Evolutionary conservation across 2,329 filamentous ascomycete genomes (phyloP).

Genomic region (Trichophyton simii): DNA sequence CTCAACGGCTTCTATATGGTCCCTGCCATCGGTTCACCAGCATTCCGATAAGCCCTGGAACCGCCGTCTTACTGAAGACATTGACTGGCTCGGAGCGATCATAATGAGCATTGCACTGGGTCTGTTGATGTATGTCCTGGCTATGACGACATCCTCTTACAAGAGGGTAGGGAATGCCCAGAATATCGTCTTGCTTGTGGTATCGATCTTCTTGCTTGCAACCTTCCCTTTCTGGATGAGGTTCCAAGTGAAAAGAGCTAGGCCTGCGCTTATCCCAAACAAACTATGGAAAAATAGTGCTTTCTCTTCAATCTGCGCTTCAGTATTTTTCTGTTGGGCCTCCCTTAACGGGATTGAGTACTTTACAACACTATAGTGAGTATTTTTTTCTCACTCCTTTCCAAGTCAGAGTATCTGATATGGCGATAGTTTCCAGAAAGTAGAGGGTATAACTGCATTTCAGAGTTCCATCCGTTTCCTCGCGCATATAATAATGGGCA

Average conservation of each 20-base stretch:
- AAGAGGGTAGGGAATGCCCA: conserved; percentile 10
- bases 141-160: conserved; percentile 14
- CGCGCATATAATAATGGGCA: conserved; percentile 34
- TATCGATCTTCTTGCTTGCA: conserved; percentile 20
- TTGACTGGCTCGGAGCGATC: conserved; percentile 39
- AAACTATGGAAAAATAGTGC: conserved; percentile 45
- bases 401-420: not conserved
- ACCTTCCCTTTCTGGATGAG: conserved; percentile 44
- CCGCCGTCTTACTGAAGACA: conserved; percentile 26
- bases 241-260: conserved; percentile 33
- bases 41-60: conserved; percentile 16
- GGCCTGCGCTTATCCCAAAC: conserved; percentile 49
- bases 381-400: conserved; percentile 5
- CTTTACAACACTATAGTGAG: conserved; percentile 36
- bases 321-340: conserved; percentile 36
- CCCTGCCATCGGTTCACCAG: conserved; percentile 22
- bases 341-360: conserved; percentile 38
- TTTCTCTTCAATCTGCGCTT: conserved; percentile 45
- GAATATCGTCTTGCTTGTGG: conserved; percentile 20
- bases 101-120: conserved; percentile 35
- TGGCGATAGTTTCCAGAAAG: conserved; percentile 36
- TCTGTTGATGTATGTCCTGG: conserved; percentile 37
- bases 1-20: conserved; percentile 27
- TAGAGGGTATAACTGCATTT: conserved; percentile 37
- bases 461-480: conserved; percentile 37